Evolutionary conservation across 257 asterid species (phyloP).

Genomic region (Datura wrightii): DNA sequence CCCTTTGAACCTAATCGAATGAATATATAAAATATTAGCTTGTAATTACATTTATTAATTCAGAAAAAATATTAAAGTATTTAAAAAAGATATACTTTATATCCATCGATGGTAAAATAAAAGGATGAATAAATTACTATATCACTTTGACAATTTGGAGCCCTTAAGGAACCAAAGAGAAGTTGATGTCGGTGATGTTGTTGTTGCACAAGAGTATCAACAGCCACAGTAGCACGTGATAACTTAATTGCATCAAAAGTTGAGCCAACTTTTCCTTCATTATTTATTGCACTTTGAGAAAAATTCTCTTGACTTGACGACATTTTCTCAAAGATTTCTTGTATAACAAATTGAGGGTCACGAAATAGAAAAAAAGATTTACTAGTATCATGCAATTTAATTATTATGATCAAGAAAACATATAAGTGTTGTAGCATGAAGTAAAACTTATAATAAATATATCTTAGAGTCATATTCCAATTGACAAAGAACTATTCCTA

Average conservation of each 20-base stretch:
- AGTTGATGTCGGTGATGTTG: not conserved
- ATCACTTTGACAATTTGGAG: not conserved
- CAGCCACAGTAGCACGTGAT: not conserved
- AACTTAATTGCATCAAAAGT: not conserved
- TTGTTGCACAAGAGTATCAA: not conserved
- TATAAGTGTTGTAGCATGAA: too few species aligned
- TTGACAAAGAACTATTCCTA: too few species aligned
- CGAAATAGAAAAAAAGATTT: not conserved
- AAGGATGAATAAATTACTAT: not conserved
- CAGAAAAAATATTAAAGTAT: not conserved
- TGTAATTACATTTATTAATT: not conserved
- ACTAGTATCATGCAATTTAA: too few species aligned
- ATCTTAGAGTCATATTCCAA: too few species aligned
- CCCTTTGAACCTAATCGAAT: not conserved
- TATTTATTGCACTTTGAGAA: not conserved
- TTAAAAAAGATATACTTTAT: not conserved
- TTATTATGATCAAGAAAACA: too few species aligned
- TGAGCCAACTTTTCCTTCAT: too few species aligned
- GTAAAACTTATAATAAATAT: too few species aligned
- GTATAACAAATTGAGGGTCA: not conserved
- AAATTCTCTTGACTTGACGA: not conserved
- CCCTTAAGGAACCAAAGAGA: not conserved
- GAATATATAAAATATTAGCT: not conserved
- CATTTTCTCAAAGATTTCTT: not conserved
- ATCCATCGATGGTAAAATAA: not conserved